A percentile compares a stretch with the other conserved stretches of the same genome.
Conservation (phyloP, 192 early-diverging fungal genomes). For the Coemansia javaensis region DNA sequence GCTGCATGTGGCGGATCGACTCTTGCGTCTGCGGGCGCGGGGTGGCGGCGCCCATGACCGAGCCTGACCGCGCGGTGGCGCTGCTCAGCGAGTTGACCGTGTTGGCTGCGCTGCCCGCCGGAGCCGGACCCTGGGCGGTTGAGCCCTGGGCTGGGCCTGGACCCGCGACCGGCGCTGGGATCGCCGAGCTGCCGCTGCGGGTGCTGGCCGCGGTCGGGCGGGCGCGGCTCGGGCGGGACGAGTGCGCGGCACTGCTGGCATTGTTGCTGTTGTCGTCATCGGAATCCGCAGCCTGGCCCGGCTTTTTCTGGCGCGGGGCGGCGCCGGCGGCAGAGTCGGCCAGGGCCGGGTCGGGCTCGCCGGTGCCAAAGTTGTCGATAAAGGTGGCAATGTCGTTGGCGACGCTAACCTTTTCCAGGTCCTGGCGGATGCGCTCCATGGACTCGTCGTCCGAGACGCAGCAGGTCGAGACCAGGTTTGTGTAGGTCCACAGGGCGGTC, state of each 20-base stretch:
- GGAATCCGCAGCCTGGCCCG: background rate
- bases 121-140: background rate
- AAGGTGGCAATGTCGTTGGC: conserved; percentile 60
- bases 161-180: background rate
- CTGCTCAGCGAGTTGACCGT: conserved; percentile 13
- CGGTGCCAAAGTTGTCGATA: conserved; percentile 61
- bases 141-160: too few species aligned
- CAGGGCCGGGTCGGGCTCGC: conserved; percentile 33
- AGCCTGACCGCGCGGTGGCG: conserved; percentile 25
- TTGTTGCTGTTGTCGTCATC: background rate
- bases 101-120: conserved; percentile 1
- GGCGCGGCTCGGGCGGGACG: background rate
- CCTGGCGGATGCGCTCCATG: conserved; percentile 65
- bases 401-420: conserved; percentile 61
- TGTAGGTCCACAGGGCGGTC: conserved; percentile 62
- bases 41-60: conserved; percentile 6
- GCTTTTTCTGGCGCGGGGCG: background rate
- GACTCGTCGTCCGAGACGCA: conserved; percentile 72
- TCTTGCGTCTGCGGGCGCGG: conserved; percentile 28
- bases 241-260: too few species aligned
- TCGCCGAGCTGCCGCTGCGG: background rate
- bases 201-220: background rate
- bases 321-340: background rate
- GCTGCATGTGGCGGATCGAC: conserved; percentile 12
- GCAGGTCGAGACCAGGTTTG: conserved; percentile 67